Base-by-base conservation (phyloP, 176 grass and related monocot genomes). In the Avena eriantha region DNA sequence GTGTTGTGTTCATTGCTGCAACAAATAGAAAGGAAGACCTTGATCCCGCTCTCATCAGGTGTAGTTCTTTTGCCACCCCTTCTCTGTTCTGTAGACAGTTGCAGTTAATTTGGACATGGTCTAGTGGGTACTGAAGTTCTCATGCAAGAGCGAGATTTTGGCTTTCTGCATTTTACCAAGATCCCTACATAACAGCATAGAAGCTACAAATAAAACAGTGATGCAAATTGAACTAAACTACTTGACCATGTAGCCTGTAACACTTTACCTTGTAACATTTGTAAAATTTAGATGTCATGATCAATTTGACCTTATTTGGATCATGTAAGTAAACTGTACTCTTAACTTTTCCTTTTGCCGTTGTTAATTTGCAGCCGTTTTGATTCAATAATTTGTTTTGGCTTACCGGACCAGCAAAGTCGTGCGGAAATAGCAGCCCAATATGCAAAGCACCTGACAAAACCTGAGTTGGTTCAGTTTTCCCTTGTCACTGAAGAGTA, bases 11-110 rank as follows among this genome's bases (percentile, higher is more conserved):
- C 84, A 98, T 98, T 86, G 93, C 94, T 91, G 97, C 93, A 88
- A 98, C 97, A 77, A 98, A 98, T 88, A 96, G 94, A 91, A 98
- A 94, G 81, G 90, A 96, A 78, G 97, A 98, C 60, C 93, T 98
- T 77, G 93, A 96, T 92, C 97, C 92, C 34, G 97, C 93, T 84
- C 97, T 98, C 80, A 94, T 98, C 57, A 98, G 97, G 97, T 96
- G 57, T 84, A 41, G 56, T 71, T 81, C 39, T 53, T 63, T 81
- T 19, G 0, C 1, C 35, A 33, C 59, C 15, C 48, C 67, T 58
- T 83, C 77, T 75, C 13, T 73, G 69, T 90, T 87, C 45, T 81
- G n/a, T 58, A 60, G 45, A 4, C 50, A 76, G 50, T 50, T 15
- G 23, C 81, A 81, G 16, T 45, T 80, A 84, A 50, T 76, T 76